These are phyloP conservation scores for Melocanna baccifera DNA, from an alignment of 176 grass and related monocot species.

Conservation along the genomic window DNA sequence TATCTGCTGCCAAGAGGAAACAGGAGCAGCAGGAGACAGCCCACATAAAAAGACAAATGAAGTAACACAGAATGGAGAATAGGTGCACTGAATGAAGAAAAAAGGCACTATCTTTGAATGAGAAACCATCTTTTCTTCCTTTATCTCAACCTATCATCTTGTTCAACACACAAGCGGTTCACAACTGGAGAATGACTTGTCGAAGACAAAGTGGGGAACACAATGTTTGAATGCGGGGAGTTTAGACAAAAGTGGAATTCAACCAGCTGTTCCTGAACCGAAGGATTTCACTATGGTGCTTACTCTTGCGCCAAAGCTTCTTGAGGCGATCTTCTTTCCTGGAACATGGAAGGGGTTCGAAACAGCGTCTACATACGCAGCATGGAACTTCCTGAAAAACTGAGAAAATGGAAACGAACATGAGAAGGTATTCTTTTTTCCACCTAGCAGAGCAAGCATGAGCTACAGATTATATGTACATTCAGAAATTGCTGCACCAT, in stretches of 20 bases:
- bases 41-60: slow-evolving; percentile 15
- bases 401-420: slow-evolving; percentile 21
- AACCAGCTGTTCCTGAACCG: slow-evolving; percentile 47
- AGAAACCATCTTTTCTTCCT: slow-evolving; percentile 20
- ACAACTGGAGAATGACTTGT: not conserved
- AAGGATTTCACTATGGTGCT: slow-evolving; percentile 83
- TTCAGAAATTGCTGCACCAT: not conserved
- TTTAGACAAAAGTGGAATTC: not conserved
- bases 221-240: not conserved
- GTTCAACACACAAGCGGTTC: slow-evolving; percentile 15
- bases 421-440: not conserved
- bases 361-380: slow-evolving; percentile 79
- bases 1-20: slow-evolving; percentile 17
- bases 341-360: slow-evolving; percentile 97
- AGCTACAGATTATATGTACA: not conserved
- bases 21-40: not conserved
- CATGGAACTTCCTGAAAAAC: slow-evolving; percentile 99
- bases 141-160: not conserved
- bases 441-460: not conserved
- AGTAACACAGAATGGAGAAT: not conserved
- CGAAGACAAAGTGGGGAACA: not conserved
- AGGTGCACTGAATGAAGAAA: not conserved
- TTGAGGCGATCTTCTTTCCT: slow-evolving; percentile 94
- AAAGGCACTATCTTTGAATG: not conserved
- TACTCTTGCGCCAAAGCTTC: slow-evolving; percentile 79